Percentiles rank a stretch among this genome's conserved stretches.
Conservation (phyloP, 257 asterid genomes). For the Galeopsis tetrahit region DNA sequence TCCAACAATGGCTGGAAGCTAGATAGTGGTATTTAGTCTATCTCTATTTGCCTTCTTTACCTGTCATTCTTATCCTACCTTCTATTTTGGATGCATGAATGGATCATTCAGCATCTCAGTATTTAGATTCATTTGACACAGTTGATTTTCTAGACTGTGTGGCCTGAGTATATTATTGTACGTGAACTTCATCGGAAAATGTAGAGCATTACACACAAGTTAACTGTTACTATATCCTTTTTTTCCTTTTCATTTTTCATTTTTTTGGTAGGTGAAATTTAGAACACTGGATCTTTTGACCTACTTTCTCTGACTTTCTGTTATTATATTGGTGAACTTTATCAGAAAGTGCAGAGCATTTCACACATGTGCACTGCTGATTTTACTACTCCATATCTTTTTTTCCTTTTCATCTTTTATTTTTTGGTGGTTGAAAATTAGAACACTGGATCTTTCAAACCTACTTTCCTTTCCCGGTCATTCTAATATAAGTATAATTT, state of each 20-base stretch:
- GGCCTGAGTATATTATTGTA: slow-evolving; percentile 9
- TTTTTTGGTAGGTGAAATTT: slow-evolving; percentile 5
- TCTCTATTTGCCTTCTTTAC: slow-evolving; percentile 30
- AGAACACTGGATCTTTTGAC: slow-evolving; percentile 1
- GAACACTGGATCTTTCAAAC: background rate
- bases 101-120: slow-evolving; percentile 14
- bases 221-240: slow-evolving; percentile 20
- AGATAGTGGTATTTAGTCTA: slow-evolving; percentile 74
- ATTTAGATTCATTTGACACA: slow-evolving; percentile 12
- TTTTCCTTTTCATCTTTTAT: background rate
- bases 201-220: slow-evolving; percentile 25
- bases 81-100: slow-evolving; percentile 24
- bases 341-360: slow-evolving; percentile 25
- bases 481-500: background rate
- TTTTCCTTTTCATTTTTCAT: background rate
- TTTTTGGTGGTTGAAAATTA: slow-evolving; percentile 1
- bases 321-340: slow-evolving; percentile 22
- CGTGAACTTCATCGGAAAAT: slow-evolving; percentile 28
- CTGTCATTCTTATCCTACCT: slow-evolving; percentile 23
- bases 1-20: slow-evolving; percentile 93
- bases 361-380: slow-evolving; percentile 12
- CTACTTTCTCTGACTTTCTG: slow-evolving; percentile 7
- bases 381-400: background rate
- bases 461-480: background rate
- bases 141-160: slow-evolving; percentile 11